Evolutionary conservation across 139 green algal species (phyloP).

Genomic region (Raphidocelis subcapitata): DNA sequence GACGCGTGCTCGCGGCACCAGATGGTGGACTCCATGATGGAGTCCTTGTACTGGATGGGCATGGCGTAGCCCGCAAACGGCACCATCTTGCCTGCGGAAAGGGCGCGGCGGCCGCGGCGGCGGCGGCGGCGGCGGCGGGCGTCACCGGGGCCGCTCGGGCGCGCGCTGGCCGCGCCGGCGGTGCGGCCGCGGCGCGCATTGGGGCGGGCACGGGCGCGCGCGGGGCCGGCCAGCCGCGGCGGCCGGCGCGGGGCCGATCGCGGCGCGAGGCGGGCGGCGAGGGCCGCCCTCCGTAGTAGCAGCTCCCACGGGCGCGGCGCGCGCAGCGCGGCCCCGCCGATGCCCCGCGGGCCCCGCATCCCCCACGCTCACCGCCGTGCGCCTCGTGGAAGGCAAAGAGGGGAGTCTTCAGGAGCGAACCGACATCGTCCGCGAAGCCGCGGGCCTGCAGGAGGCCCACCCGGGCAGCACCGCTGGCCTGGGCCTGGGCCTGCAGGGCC

Average conservation of each 20-base stretch:
- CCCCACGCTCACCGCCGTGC: constrained; percentile 69
- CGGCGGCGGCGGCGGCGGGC: too few species aligned
- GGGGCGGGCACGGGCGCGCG: too few species aligned
- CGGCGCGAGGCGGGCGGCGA: background rate
- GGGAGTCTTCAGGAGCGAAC: constrained; percentile 55
- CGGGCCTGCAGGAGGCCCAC: background rate
- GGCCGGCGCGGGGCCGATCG: too few species aligned
- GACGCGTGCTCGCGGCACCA: constrained; percentile 84
- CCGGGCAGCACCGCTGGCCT: too few species aligned
- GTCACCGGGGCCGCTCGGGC: too few species aligned
- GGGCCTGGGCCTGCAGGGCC: too few species aligned
- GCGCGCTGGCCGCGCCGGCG: too few species aligned
- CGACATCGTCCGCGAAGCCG: constrained; percentile 15
- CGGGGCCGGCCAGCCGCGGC: too few species aligned
- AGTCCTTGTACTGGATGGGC: constrained; percentile 99
- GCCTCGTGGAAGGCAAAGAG: constrained; percentile 88
- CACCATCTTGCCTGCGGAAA: constrained; percentile 92
- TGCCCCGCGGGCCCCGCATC: too few species aligned
- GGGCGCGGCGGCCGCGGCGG: background rate
- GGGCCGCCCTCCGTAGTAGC: too few species aligned
- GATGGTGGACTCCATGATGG: constrained; percentile 93
- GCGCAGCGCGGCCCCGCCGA: background rate
- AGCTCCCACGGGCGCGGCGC: background rate
- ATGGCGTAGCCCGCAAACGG: constrained; percentile 97
- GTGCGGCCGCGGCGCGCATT: too few species aligned